Conservation (phyloP, 352 stramenopile species). For the Thalassiosira sp. region DNA sequence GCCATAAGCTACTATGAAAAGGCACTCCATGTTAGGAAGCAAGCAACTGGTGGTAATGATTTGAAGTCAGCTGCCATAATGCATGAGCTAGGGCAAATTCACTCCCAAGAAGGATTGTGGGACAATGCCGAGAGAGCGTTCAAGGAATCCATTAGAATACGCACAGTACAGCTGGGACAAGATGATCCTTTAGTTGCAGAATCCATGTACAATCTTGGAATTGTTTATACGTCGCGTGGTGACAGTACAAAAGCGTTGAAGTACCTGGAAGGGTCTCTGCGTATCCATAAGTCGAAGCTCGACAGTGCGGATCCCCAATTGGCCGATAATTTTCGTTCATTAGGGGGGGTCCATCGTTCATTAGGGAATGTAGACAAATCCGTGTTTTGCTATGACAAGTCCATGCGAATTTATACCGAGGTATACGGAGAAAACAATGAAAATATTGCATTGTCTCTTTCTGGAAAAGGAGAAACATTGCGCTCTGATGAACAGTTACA, state of each 20-base stretch:
- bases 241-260: conserved; percentile 56
- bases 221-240: conserved; percentile 40
- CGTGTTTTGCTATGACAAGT: conserved; percentile 60
- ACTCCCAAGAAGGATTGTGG: conserved; percentile 43
- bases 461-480: conserved; percentile 50
- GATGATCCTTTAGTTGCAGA: conserved; percentile 59
- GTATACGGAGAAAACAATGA: conserved; percentile 42
- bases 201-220: conserved; percentile 55
- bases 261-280: conserved; percentile 57
- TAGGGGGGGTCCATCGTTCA: conserved; percentile 53
- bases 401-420: conserved; percentile 55
- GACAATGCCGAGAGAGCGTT: conserved; percentile 60
- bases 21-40: conserved; percentile 55
- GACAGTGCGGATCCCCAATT: conserved; percentile 28
- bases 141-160: conserved; percentile 64
- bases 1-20: conserved; percentile 64
- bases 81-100: conserved; percentile 62
- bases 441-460: conserved; percentile 53
- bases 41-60: conserved; percentile 47
- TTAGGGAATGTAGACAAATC: conserved; percentile 52
- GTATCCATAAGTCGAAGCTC: conserved; percentile 53
- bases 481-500: conserved; percentile 41
- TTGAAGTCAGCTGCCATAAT: conserved; percentile 63
- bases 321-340: conserved; percentile 57
- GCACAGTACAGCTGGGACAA: conserved; percentile 56